phyloP scores from a whole-genome alignment of 306 rosid genomes.

The Cajanus cajan region DNA sequence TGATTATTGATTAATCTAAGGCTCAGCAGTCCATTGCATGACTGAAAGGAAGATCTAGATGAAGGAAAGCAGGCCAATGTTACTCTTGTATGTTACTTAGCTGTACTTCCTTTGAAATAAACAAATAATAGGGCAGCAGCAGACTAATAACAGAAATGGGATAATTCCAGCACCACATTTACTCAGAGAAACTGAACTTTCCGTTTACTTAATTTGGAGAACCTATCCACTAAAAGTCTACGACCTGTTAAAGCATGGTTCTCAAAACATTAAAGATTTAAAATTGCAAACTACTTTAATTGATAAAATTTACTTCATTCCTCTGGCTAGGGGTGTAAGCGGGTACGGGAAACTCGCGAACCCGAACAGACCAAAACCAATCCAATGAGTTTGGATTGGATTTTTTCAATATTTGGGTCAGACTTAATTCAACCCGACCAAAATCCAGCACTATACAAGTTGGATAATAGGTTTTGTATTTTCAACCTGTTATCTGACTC shows the following conservation, averaged over 20 bases:
- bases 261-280: not conserved
- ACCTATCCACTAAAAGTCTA: not conserved
- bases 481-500: no score
- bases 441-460: no score
- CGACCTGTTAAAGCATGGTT: not conserved
- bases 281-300: not conserved
- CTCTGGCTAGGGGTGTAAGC: no score
- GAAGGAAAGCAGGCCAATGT: not conserved
- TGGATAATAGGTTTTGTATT: no score
- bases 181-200: constrained; percentile 3
- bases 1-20: not conserved
- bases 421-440: no score
- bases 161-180: not conserved
- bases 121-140: not conserved
- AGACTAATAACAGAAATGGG: constrained; percentile 14
- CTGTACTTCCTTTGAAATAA: constrained; percentile 1
- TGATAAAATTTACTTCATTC: constrained; percentile 19
- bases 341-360: no score
- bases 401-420: no score
- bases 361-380: no score
- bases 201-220: not conserved
- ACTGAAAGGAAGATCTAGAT: not conserved
- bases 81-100: not conserved
- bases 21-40: not conserved
- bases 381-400: no score